Conservation (phyloP, 768 basidiomycete genomes). For the Naganishia onofrii region DNA sequence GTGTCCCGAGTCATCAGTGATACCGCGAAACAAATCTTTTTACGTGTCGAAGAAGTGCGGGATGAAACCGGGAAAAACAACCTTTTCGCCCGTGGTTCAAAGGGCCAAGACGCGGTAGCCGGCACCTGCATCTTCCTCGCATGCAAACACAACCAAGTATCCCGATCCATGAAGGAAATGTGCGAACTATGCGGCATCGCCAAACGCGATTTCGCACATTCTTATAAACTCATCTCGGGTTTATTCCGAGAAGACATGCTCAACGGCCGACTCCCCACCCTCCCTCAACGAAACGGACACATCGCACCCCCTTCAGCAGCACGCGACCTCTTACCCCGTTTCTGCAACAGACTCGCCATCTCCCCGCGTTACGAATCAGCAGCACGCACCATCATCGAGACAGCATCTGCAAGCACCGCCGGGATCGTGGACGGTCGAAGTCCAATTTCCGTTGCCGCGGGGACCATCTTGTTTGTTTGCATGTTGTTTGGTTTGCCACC, state of each 20-base stretch:
- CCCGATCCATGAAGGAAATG: slow-evolving; percentile 32
- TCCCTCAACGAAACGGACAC: slow-evolving; percentile 10
- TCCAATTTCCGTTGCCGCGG: slow-evolving; percentile 97
- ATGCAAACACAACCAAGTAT: slow-evolving; percentile 31
- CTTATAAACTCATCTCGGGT: slow-evolving; percentile 26
- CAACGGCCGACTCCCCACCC: slow-evolving; percentile 19
- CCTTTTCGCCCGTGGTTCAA: slow-evolving; percentile 21
- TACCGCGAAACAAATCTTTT: slow-evolving; percentile 50
- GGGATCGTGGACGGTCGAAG: slow-evolving; percentile 83
- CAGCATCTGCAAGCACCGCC: slow-evolving; percentile 65
- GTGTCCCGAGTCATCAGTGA: slow-evolving; percentile 43
- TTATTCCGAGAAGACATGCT: slow-evolving; percentile 27
- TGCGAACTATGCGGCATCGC: slow-evolving; percentile 27
- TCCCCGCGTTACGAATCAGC: slow-evolving; percentile 78
- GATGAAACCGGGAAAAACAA: slow-evolving; percentile 26
- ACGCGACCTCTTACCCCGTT: slow-evolving; percentile 84
- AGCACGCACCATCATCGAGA: slow-evolving; percentile 73
- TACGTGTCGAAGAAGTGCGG: slow-evolving; percentile 42
- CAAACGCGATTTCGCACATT: slow-evolving; percentile 31
- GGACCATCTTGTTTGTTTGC: slow-evolving; percentile 90
- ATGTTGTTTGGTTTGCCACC: slow-evolving; percentile 72
- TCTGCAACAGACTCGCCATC: slow-evolving; percentile 87
- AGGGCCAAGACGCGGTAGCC: slow-evolving; percentile 18
- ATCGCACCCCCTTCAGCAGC: slow-evolving; percentile 55
- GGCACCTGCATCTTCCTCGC: slow-evolving; percentile 34